Conservation (phyloP, 2,329 filamentous ascomycete genomes). For the Phyllosticta ampelicida region DNA sequence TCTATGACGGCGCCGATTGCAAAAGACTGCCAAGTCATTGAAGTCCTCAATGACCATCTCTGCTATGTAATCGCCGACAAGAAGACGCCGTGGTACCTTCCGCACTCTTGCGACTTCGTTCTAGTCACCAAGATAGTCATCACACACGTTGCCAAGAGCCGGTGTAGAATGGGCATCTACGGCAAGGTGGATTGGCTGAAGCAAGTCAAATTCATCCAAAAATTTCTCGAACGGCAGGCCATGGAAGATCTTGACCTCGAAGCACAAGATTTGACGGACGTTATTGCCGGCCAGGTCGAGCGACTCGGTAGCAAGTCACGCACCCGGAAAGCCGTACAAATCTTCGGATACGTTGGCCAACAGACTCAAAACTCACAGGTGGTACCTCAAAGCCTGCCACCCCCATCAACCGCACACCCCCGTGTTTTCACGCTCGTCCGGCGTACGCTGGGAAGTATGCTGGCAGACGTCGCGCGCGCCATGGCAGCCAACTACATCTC, state of each 20-base stretch:
- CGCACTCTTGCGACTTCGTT: conserved; percentile 66
- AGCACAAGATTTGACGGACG: conserved; percentile 62
- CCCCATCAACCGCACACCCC: background rate
- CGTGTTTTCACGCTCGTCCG: conserved; percentile 36
- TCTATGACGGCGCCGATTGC: conserved; percentile 39
- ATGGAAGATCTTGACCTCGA: conserved; percentile 63
- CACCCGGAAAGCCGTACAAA: conserved; percentile 66
- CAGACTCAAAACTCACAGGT: conserved; percentile 50
- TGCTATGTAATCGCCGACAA: conserved; percentile 58
- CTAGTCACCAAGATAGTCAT: conserved; percentile 87
- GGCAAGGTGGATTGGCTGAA: conserved; percentile 80
- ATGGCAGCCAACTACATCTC: conserved; percentile 42
- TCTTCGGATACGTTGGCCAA: conserved; percentile 66
- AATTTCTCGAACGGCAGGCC: conserved; percentile 48
- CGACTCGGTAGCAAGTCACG: conserved; percentile 62
- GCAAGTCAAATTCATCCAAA: conserved; percentile 23
- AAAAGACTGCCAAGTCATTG: conserved; percentile 76
- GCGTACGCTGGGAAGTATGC: conserved; percentile 41
- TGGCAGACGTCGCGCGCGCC: conserved; percentile 1
- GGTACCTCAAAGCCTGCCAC: conserved; percentile 17
- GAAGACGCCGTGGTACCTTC: conserved; percentile 70
- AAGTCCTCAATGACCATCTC: conserved; percentile 47
- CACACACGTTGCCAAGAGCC: conserved; percentile 83
- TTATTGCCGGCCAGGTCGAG: conserved; percentile 66
- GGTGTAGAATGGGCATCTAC: conserved; percentile 82